Evolutionary conservation across 2,329 filamentous ascomycete species (phyloP), one percentile per base, ranked within the genome.

Genomic region (Colletotrichum sublineola): DNA sequence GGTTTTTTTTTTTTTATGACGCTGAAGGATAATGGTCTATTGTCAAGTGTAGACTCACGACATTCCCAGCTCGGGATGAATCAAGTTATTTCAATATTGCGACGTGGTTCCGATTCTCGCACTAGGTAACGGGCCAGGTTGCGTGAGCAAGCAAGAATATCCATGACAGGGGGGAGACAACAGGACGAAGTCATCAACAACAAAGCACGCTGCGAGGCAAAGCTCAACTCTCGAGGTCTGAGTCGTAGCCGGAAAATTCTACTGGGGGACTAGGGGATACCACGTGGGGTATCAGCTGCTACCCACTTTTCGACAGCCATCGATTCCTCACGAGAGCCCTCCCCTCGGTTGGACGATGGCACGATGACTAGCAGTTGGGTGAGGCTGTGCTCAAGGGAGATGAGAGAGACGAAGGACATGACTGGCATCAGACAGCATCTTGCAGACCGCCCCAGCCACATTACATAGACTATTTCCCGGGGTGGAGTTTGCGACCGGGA

Each of bases 31-130:
- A 20, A 71, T 67, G 56, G 71, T 56, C 67, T 58, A 62, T 66
- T 52, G 71, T 71, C 67, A 66, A 42, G 24, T 57, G 67, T 73
- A 73, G 71, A 73, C 38, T 67, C 48, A 73, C 71, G 48, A 73
- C 56, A 67, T 50, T 71, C 67, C 67, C 71, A 66, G 44, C 61
- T 52, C 55, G 71, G 71, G 67, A 73, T 40, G 62, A 73, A 60
- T 64, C 60, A 64, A 72, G 55, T 69, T 63, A 38, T 69, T 72
- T 48, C 58, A 57, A 55, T 46, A 7, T 33, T n/a, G 42, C 18
- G 12, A 18, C 24, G 42, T 8, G 18, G 18, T 33, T 9, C 40
- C 15, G 5, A 36, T 7, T 53, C 29, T 20, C 29, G 29, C 29
- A 53, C 29, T 20, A 4, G 50, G 6, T 14, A 15, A 9, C 14